Evolutionary conservation across 306 rosid genomes (phyloP).

Genomic region (Acacia acuminata): DNA sequence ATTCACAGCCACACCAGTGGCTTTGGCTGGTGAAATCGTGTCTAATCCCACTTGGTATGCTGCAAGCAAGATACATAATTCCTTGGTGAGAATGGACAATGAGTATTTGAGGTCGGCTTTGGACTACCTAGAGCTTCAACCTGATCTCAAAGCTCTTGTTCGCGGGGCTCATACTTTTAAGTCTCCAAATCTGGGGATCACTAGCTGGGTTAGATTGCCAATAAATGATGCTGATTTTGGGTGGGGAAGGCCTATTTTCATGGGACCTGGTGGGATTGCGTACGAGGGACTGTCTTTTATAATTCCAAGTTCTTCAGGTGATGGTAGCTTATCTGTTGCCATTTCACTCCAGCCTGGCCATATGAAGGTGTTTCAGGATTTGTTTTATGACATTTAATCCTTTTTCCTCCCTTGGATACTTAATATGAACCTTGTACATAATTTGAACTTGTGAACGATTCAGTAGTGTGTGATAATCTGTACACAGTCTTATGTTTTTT

Average conservation of each 20-base stretch:
- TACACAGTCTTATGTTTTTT: not conserved
- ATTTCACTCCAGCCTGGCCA: slow-evolving; percentile 20
- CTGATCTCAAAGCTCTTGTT: not conserved
- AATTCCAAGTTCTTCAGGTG: slow-evolving; percentile 63
- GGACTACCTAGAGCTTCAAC: slow-evolving; percentile 3
- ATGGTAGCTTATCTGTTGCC: slow-evolving; percentile 70
- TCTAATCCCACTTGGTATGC: slow-evolving; percentile 83
- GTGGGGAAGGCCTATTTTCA: not conserved
- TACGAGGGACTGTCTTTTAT: slow-evolving; percentile 42
- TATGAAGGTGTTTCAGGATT: slow-evolving; percentile 61
- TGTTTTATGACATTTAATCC: slow-evolving; percentile 53
- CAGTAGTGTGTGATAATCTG: slow-evolving; percentile 12
- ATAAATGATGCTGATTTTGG: slow-evolving; percentile 79
- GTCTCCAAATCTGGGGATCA: not conserved
- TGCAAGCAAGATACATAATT: slow-evolving; percentile 70
- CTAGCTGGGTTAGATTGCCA: slow-evolving; percentile 40
- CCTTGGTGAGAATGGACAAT: slow-evolving; percentile 61
- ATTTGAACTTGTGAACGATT: not conserved
- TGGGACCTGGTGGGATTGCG: not conserved
- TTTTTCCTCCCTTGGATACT: not conserved
- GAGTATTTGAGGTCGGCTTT: slow-evolving; percentile 18
- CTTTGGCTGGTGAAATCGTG: slow-evolving; percentile 60
- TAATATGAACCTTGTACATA: slow-evolving; percentile 5
- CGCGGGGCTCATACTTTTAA: not conserved
- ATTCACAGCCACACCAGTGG: slow-evolving; percentile 72